Evolutionary conservation across 1,139 yeast genomes (phyloP).

Genomic region (Yamadazyma kanchanaburiensis): DNA sequence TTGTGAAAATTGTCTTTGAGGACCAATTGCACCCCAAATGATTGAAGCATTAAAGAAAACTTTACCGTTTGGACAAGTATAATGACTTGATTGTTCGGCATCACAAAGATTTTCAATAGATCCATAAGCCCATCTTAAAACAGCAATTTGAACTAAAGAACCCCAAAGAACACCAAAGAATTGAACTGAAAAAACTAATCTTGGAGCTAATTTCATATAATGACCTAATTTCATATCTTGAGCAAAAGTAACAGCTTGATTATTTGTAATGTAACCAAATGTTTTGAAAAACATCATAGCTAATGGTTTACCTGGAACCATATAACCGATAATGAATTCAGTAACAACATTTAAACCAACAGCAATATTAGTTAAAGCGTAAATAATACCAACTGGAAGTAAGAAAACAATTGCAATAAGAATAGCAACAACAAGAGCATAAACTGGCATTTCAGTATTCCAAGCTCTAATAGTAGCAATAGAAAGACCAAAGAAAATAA

Average conservation of each 20-base stretch:
- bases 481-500: slow-evolving; percentile 36
- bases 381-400: slow-evolving; percentile 43
- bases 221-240: slow-evolving; percentile 56
- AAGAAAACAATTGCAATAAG: slow-evolving; percentile 39
- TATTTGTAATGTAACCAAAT: slow-evolving; percentile 48
- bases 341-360: slow-evolving; percentile 47
- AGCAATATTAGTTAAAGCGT: slow-evolving; percentile 39
- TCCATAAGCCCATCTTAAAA: slow-evolving; percentile 42
- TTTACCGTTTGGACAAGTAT: slow-evolving; percentile 43
- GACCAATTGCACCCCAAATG: slow-evolving; percentile 48
- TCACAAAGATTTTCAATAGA: slow-evolving; percentile 48
- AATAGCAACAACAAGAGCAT: slow-evolving; percentile 36
- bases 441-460: slow-evolving; percentile 44
- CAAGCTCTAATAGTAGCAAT: slow-evolving; percentile 37
- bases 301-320: slow-evolving; percentile 46
- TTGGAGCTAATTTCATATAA: slow-evolving; percentile 51
- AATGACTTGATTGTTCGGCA: slow-evolving; percentile 34
- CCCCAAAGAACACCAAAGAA: slow-evolving; percentile 46
- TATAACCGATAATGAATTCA: slow-evolving; percentile 44
- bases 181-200: slow-evolving; percentile 41
- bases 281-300: slow-evolving; percentile 49
- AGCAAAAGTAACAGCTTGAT: slow-evolving; percentile 51
- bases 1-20: slow-evolving; percentile 34
- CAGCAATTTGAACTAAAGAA: slow-evolving; percentile 42
- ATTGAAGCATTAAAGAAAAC: slow-evolving; percentile 46